Conservation (phyloP, 306 rosid genomes). For the Carpinus viminea region DNA sequence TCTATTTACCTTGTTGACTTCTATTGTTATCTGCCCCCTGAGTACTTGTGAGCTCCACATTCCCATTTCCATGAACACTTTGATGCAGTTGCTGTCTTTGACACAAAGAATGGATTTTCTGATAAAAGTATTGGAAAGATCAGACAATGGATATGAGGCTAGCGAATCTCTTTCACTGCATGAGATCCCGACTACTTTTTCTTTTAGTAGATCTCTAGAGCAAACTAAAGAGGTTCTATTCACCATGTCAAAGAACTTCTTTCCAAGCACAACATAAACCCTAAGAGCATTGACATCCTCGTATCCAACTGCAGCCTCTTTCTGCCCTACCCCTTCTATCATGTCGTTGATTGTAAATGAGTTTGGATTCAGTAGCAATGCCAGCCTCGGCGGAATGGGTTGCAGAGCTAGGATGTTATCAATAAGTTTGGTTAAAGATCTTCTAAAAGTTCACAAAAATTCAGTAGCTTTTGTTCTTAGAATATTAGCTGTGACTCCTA, state of each 20-base stretch:
- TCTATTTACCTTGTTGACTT: constrained; percentile 62
- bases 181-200: constrained; percentile 38
- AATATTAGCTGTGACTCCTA: constrained; percentile 64
- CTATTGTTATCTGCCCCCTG: constrained; percentile 56
- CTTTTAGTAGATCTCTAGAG: constrained; percentile 15
- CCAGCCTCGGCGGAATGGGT: constrained; percentile 71
- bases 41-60: constrained; percentile 35
- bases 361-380: constrained; percentile 63
- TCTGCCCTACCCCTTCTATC: constrained; percentile 71
- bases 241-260: constrained; percentile 50
- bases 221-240: constrained; percentile 62
- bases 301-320: constrained; percentile 70
- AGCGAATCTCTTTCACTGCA: constrained; percentile 59
- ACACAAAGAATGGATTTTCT: constrained; percentile 41
- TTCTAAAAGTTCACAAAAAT: constrained; percentile 53
- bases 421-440: constrained; percentile 58
- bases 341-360: constrained; percentile 61
- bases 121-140: constrained; percentile 48
- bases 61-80: constrained; percentile 47
- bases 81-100: neutral
- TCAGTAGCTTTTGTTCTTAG: constrained; percentile 62
- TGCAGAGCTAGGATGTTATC: constrained; percentile 76
- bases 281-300: constrained; percentile 64
- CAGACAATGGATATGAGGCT: constrained; percentile 61
- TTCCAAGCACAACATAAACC: constrained; percentile 50